A percentile compares a stretch with the other conserved stretches of the same genome.
phyloP scores from a whole-genome alignment of 495 filamentous ascomycete genomes.

The Penicillium argentinense region DNA sequence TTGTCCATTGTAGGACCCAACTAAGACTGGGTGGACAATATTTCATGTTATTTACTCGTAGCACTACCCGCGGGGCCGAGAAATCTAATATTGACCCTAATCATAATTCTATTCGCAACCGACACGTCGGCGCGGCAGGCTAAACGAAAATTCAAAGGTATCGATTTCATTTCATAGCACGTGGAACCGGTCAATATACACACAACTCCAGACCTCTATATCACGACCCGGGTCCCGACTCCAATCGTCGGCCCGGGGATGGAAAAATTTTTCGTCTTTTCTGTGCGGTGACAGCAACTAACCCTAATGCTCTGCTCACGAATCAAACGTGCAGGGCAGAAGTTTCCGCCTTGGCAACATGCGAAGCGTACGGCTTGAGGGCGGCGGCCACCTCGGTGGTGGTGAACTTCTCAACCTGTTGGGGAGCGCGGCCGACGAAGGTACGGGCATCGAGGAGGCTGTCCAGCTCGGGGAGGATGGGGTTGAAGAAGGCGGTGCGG shows the following conservation, averaged over 20 bases:
- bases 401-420: constrained; percentile 60
- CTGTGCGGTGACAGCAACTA: not conserved
- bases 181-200: constrained; percentile 12
- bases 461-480: constrained; percentile 77
- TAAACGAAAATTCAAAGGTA: constrained; percentile 8
- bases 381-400: constrained; percentile 53
- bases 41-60: too few species aligned
- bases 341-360: constrained; percentile 45
- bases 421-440: constrained; percentile 65
- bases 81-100: too few species aligned
- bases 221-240: not conserved
- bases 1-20: too few species aligned
- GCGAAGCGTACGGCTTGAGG: constrained; percentile 47
- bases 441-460: constrained; percentile 62
- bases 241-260: not conserved
- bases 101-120: too few species aligned
- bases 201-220: constrained; percentile 13
- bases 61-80: too few species aligned
- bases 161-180: constrained; percentile 20
- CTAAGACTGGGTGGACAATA: too few species aligned
- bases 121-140: constrained; percentile 3
- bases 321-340: constrained; percentile 53
- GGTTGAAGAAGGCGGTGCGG: constrained; percentile 72
- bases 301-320: not conserved
- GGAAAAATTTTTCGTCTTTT: not conserved